These are phyloP conservation scores for Beta macrorhiza DNA, from an alignment of 179 eudicot species.

Conservation along the genomic window DNA sequence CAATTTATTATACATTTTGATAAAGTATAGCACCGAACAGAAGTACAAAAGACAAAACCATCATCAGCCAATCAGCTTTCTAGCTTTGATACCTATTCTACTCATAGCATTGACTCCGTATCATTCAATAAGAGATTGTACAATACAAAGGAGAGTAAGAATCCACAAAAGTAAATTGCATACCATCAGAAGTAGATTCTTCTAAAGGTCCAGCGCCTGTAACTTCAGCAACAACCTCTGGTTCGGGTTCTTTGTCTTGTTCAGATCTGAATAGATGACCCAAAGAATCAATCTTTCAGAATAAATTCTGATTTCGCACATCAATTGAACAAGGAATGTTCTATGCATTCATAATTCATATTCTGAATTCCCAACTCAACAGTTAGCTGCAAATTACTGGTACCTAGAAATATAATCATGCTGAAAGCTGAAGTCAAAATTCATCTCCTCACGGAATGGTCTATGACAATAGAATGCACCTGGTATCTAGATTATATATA, in stretches of 20 bases:
- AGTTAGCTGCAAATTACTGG: not conserved
- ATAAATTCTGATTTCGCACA: not conserved
- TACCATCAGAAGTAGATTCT: conserved; percentile 75
- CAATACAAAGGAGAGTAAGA: not conserved
- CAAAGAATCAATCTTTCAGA: not conserved
- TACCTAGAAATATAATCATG: not conserved
- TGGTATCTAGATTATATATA: not conserved
- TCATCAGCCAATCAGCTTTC: not conserved
- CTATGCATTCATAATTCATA: not conserved
- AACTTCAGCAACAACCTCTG: conserved; percentile 67
- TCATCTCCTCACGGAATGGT: not conserved
- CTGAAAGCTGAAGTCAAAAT: not conserved
- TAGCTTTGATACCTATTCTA: not conserved
- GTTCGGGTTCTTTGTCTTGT: conserved; percentile 98
- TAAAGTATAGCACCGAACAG: not conserved
- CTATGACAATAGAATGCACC: not conserved
- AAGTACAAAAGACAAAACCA: not conserved
- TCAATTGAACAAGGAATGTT: not conserved
- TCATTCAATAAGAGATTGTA: not conserved
- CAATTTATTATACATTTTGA: not conserved
- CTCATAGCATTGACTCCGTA: not conserved
- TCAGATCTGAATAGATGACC: conserved; percentile 61
- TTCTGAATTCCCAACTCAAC: not conserved
- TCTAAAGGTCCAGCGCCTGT: conserved; percentile 63
- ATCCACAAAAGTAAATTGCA: conserved; percentile 10